phyloP scores from a whole-genome alignment of 768 basidiomycete genomes.

The Candolleomyces eurysporus region DNA sequence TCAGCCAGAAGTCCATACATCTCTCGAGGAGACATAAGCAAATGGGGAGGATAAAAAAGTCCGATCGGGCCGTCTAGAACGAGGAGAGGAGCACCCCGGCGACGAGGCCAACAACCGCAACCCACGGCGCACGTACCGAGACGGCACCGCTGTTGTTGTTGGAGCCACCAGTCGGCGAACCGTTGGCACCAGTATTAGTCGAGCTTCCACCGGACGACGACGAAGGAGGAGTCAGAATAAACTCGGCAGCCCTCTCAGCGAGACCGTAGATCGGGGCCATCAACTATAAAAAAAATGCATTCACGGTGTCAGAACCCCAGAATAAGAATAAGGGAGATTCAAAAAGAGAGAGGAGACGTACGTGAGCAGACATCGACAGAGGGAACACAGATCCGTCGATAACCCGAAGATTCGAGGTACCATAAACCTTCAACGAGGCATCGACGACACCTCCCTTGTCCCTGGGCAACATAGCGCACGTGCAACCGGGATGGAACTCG shows the following conservation, averaged over 20 bases:
- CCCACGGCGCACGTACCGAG: background rate
- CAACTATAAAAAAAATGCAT: constrained; percentile 7
- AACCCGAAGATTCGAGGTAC: constrained; percentile 51
- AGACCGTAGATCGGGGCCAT: constrained; percentile 25
- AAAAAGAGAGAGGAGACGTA: constrained; percentile 22
- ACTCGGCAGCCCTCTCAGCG: constrained; percentile 22
- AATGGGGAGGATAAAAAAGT: background rate
- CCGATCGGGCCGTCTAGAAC: background rate
- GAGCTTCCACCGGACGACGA: background rate
- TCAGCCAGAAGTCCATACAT: background rate
- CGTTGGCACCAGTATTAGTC: background rate
- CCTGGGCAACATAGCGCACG: constrained; percentile 28
- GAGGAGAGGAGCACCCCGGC: background rate
- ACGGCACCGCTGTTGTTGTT: constrained; percentile 1
- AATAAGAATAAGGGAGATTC: background rate
- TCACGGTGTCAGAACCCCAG: background rate
- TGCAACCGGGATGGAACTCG: constrained; percentile 55
- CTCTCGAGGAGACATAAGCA: background rate
- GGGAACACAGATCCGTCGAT: constrained; percentile 59
- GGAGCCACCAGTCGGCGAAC: no score
- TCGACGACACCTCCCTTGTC: constrained; percentile 32
- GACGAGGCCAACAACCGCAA: background rate
- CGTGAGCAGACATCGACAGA: constrained; percentile 33
- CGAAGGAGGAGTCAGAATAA: constrained; percentile 18
- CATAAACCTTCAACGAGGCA: constrained; percentile 31